Evolutionary conservation across 345 rosid species (phyloP), one percentile per base, ranked within the genome.

Genomic region (Syzygium grande): DNA sequence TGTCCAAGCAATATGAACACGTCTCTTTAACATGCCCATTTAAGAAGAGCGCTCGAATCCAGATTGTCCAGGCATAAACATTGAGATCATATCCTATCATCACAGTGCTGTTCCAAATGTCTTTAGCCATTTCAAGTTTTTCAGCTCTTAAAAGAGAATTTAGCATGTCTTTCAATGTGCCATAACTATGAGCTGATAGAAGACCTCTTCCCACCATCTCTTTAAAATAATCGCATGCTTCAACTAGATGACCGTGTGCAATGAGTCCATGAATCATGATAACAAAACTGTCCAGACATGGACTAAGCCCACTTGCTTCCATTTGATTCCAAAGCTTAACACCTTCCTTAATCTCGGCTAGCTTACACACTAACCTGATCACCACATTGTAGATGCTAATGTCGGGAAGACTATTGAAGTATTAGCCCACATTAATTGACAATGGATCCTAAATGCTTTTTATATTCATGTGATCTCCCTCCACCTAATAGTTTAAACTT

Each of bases 21-120:
- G 99, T 99, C 88, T 94, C 98, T 89, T 96, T 96, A 87, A 94
- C 96, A 89, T 94, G 93, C 83, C 98, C 96, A 84, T 91, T 96
- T 30, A 97, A 92, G 92, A 95, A 95, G 89, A 98, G 91, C 15
- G 96, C 94, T 80, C 96, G 99, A 87, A 98, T 94, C 99, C 99
- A 98, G 79, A 98, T 95, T 68, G 97, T 98, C 99, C 99, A 98
- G 2, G 93, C 92, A 90, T 87, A 90, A 88, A 92, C 93, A 89
- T 94, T 98, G 84, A 96, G 92, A 87, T 94, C 96, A 65, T 96
- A 94, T 59, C 95, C 95, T 91, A 96, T 94, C 30, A 91, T 91
- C 13, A 94, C 55, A 46, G 96, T 92, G 88, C 93, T 93, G 89
- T 91, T 90, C 99, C 99, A 98, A 54, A 95, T 88, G 91, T 96